These are phyloP conservation scores for Coemansia asiatica DNA, from an alignment of 192 early-diverging fungal species.

Conservation along the genomic window DNA sequence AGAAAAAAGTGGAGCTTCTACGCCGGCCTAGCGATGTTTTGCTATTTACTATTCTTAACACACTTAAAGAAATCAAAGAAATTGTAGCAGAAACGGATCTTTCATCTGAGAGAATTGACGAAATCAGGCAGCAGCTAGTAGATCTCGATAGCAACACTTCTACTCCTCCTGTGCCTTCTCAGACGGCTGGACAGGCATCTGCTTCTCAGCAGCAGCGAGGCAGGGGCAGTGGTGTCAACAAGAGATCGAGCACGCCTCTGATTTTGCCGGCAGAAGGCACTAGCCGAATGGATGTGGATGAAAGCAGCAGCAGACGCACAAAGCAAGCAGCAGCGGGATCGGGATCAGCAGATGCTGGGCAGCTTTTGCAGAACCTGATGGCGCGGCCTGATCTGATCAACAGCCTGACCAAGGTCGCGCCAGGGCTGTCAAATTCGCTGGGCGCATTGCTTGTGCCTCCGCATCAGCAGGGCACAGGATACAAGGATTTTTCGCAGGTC, in stretches of 20 bases:
- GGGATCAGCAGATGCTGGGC: slow-evolving; percentile 21
- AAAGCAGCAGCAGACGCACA: no score
- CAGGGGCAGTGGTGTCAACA: neutral
- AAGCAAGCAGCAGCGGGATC: no score
- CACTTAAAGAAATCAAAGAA: slow-evolving; percentile 34
- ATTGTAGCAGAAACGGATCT: slow-evolving; percentile 27
- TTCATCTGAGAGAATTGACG: slow-evolving; percentile 14
- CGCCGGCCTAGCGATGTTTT: slow-evolving; percentile 38
- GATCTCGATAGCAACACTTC: slow-evolving; percentile 18
- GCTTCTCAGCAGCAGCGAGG: no score
- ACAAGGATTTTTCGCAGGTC: slow-evolving; percentile 27
- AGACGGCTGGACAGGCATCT: no score
- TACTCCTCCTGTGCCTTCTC: no score
- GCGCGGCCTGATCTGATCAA: slow-evolving; percentile 35
- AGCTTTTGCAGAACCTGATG: slow-evolving; percentile 43
- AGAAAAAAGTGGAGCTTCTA: slow-evolving; percentile 44
- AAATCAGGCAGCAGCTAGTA: slow-evolving; percentile 33
- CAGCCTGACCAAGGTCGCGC: slow-evolving; percentile 42
- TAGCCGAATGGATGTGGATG: neutral
- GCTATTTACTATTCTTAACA: slow-evolving; percentile 31
- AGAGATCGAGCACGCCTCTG: neutral
- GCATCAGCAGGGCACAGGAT: slow-evolving; percentile 13
- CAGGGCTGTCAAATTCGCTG: slow-evolving; percentile 32
- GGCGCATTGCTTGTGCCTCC: slow-evolving; percentile 25
- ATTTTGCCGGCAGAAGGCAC: neutral